Percentiles rank a stretch among this genome's conserved stretches.
Evolutionary conservation across 768 basidiomycete genomes (phyloP).

Genomic region (Pulveroboletus sp.): DNA sequence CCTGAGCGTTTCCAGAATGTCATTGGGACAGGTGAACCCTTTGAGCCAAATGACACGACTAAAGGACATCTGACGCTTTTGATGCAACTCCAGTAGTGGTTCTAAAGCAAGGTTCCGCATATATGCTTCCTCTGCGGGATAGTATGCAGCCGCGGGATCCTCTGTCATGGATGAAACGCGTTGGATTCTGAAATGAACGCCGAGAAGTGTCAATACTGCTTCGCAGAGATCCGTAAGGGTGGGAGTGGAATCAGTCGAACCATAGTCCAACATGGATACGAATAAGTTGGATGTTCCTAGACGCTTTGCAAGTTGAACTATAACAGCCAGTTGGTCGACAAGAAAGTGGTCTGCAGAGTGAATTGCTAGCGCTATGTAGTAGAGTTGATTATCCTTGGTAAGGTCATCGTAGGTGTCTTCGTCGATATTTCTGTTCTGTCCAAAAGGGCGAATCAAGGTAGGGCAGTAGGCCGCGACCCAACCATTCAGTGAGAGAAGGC

Average conservation of each 20-base stretch:
- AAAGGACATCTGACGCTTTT: conserved; percentile 79
- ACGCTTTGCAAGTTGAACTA: conserved; percentile 91
- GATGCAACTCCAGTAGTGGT: conserved; percentile 79
- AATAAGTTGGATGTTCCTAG: conserved; percentile 89
- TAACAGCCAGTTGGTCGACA: conserved; percentile 96
- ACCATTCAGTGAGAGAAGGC: conserved; percentile 91
- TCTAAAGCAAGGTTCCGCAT: conserved; percentile 92
- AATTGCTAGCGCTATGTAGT: conserved; percentile 92
- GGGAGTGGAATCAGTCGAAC: conserved; percentile 91
- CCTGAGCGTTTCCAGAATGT: conserved; percentile 93
- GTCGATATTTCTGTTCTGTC: conserved; percentile 76
- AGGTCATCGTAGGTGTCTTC: conserved; percentile 85
- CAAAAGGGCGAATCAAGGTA: conserved; percentile 91
- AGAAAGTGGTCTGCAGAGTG: conserved; percentile 99
- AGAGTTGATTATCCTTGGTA: conserved; percentile 76
- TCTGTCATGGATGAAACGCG: conserved; percentile 92
- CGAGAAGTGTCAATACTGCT: conserved; percentile 88
- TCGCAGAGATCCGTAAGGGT: conserved; percentile 94
- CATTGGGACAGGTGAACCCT: conserved; percentile 98
- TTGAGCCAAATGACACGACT: conserved; percentile 95
- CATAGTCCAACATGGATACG: conserved; percentile 97
- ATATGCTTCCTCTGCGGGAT: conserved; percentile 93
- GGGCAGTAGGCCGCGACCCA: conserved; percentile 98
- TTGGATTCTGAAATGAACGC: conserved; percentile 89
- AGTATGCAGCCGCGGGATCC: conserved; percentile 86